Conservation (phyloP, 2,329 filamentous ascomycete species). For the Exophiala spinifera region DNA sequence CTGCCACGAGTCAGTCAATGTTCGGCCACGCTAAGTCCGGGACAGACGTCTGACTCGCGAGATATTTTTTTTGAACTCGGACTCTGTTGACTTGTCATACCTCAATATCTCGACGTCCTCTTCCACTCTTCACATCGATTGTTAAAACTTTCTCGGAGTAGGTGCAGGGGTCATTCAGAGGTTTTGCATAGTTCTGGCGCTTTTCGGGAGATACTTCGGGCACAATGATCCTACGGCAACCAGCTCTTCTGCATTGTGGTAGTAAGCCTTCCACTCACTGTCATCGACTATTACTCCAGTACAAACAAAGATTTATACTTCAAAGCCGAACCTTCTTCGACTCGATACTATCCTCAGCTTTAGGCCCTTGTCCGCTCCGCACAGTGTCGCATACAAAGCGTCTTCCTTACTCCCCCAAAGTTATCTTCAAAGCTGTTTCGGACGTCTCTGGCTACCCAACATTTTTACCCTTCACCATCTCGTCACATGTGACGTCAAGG, state of each 20-base stretch:
- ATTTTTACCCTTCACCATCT: constrained; percentile 90
- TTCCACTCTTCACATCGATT: neutral
- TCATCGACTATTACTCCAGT: neutral
- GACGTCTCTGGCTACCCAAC: constrained; percentile 78
- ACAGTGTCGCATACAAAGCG: constrained; percentile 69
- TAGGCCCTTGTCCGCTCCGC: constrained; percentile 44
- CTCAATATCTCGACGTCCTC: neutral
- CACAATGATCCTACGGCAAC: neutral
- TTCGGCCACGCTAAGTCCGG: neutral
- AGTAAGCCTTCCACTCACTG: neutral
- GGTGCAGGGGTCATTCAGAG: neutral
- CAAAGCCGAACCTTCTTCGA: constrained; percentile 26
- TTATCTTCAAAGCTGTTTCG: constrained; percentile 81
- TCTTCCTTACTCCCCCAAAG: constrained; percentile 67
- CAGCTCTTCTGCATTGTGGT: neutral
- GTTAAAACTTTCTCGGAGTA: neutral
- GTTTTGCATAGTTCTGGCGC: neutral
- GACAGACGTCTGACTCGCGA: neutral
- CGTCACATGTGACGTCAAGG: constrained; percentile 73
- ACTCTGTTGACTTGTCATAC: no score
- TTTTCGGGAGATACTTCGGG: neutral
- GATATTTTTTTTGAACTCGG: neutral
- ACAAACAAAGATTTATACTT: neutral
- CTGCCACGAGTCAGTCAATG: neutral
- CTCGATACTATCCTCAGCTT: constrained; percentile 25